Percentiles rank a stretch among this genome's conserved stretches.
Conservation (phyloP, 2,329 filamentous ascomycete genomes). For the Pseudopyrenochaeta lycopersici region DNA sequence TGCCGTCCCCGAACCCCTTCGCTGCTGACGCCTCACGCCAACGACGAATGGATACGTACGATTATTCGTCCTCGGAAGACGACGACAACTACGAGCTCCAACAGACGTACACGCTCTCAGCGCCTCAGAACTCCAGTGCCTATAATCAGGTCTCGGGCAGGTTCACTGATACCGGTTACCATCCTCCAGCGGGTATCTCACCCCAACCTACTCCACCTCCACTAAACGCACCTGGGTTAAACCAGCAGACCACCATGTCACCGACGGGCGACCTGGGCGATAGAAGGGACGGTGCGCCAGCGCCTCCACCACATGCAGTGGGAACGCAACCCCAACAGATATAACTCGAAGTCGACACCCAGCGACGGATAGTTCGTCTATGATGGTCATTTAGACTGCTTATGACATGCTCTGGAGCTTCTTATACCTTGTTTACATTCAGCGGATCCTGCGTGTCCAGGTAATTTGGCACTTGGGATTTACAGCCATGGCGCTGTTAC, state of each 20-base stretch:
- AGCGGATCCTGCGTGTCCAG: neutral
- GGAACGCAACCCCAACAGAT: constrained; percentile 41
- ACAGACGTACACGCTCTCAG: constrained; percentile 32
- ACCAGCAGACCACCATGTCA: constrained; percentile 17
- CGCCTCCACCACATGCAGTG: constrained; percentile 39
- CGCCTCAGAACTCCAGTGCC: constrained; percentile 24
- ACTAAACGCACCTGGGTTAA: constrained; percentile 16
- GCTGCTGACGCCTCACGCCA: constrained; percentile 30
- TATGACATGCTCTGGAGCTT: neutral
- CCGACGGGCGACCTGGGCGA: constrained; percentile 42
- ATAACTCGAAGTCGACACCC: constrained; percentile 11
- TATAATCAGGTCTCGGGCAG: constrained; percentile 46
- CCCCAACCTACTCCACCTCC: constrained; percentile 44
- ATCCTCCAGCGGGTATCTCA: constrained; percentile 38
- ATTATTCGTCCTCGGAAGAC: constrained; percentile 51
- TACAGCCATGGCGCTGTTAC: neutral
- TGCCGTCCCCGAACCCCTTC: constrained; percentile 46
- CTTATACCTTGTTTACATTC: neutral
- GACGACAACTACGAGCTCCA: constrained; percentile 49
- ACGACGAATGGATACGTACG: constrained; percentile 45
- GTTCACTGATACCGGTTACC: constrained; percentile 48
- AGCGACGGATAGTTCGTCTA: neutral
- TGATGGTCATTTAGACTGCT: neutral
- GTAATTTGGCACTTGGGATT: neutral
- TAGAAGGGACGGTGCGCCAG: constrained; percentile 31